Evolutionary conservation across 202 grass and related monocot species (phyloP), one percentile per base, ranked within the genome.

Genomic region (Zizania palustris): DNA sequence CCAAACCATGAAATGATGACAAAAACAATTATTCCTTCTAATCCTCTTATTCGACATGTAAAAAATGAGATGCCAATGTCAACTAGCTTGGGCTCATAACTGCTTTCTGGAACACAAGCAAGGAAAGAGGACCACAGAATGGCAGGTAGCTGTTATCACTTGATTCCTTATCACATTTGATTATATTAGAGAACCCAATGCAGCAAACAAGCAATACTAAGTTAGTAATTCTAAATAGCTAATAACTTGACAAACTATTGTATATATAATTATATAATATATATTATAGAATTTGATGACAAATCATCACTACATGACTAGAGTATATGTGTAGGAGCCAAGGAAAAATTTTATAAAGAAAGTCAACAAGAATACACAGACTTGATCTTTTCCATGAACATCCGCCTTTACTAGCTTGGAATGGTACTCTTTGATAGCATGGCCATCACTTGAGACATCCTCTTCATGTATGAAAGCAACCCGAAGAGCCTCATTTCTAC

Each of bases 351-450:
- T 37, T 59, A 79, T 58, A 33, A 22, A 62, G 59, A 61, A 83
- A 35, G 49, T 58, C 7, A 50, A 61, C 7, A 4, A 65, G 73
- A 80, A 48, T 71, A 53, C 11, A 85, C 81, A 81, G 12, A 98
- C 95, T 82, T 98, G 91, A 90, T 98, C 95, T 86, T 88, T 94
- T 67, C 95, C 91, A 39, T 92, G 85, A 88, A 90, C 85, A 78
- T 98, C 89, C 49, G 96, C 85, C 86, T 98, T 98, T 41, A 98
- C 91, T 67, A 98, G 89, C 85, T 98, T 98, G 37, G 91, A 94
- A 77, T 90, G 90, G 63, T 90, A 98, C 33, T 98, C 96, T 80
- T 89, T 90, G 61, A 61, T 71, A 43, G 69, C 10, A 33, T 22
- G 61, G 1, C 91, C 89, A 72, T 85, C 78, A 16, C 56, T 67